Evolutionary conservation across 495 filamentous ascomycete species (phyloP).

Genomic region (Xylaria sp.): DNA sequence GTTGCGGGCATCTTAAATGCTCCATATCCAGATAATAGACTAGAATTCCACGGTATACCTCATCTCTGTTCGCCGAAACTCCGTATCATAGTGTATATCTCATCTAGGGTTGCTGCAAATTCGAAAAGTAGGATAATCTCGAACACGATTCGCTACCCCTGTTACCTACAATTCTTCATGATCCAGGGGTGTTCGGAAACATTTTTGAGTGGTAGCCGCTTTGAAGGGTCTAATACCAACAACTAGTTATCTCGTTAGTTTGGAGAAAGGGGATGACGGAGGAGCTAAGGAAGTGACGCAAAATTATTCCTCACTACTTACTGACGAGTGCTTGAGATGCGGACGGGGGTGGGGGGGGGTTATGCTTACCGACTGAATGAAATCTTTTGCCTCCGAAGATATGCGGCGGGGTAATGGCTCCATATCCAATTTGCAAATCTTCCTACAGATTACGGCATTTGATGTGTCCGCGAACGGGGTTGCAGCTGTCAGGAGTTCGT

Average conservation of each 20-base stretch:
- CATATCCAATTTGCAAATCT: conserved; percentile 40
- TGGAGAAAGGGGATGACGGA: not conserved
- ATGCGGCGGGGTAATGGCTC: conserved; percentile 49
- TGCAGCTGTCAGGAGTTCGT: conserved; percentile 78
- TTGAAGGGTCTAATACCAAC: conserved; percentile 76
- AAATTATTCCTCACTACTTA: not conserved
- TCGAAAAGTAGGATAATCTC: not conserved
- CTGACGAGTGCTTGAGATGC: not conserved
- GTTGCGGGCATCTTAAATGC: too few relatives aligned
- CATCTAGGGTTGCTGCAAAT: not conserved
- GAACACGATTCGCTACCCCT: not conserved
- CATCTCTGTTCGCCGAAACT: not conserved
- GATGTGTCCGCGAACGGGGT: conserved; percentile 80
- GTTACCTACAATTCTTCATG: conserved; percentile 67
- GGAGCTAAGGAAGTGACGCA: not conserved
- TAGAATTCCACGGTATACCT: not conserved
- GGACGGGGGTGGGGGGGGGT: not conserved
- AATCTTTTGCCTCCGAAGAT: conserved; percentile 54
- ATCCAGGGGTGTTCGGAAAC: conserved; percentile 81
- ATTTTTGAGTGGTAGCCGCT: conserved; percentile 74
- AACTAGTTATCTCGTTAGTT: conserved; percentile 53
- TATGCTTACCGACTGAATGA: conserved; percentile 47
- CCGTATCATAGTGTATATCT: too few relatives aligned
- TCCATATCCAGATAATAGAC: not conserved
- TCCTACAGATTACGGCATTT: conserved; percentile 36